A percentile compares a stretch with the other conserved stretches of the same genome.
phyloP scores from a whole-genome alignment of 163 green algal species.

The Volvox carteri region DNA sequence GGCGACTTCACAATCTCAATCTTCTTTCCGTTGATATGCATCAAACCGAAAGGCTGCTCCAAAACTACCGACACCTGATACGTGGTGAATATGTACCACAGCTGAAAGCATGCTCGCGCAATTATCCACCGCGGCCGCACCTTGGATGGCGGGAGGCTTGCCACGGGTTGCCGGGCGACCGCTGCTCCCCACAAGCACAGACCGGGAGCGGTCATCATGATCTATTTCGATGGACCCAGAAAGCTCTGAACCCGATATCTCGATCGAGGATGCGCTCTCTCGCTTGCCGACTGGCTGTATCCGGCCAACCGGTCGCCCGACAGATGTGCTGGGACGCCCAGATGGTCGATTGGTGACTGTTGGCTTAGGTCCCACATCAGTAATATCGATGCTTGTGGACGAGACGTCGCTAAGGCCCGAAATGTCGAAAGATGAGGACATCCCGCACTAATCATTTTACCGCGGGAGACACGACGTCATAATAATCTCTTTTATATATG shows the following conservation, averaged over 20 bases:
- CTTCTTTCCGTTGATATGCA: too few species aligned
- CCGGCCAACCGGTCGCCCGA: neutral
- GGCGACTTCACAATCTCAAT: too few species aligned
- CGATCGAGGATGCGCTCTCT: neutral
- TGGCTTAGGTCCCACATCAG: neutral
- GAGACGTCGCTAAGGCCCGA: slow-evolving; percentile 27
- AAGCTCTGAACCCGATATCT: slow-evolving; percentile 29
- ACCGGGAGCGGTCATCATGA: neutral
- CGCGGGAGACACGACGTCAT: too few species aligned
- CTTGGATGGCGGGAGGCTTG: neutral
- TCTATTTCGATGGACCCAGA: slow-evolving; percentile 37
- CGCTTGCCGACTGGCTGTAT: neutral
- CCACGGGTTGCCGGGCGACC: neutral
- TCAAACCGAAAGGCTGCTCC: too few species aligned
- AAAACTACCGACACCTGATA: too few species aligned
- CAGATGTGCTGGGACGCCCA: neutral
- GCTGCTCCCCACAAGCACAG: neutral
- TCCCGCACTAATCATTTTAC: neutral
- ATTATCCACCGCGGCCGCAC: neutral
- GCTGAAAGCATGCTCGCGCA: neutral
- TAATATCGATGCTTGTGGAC: slow-evolving; percentile 2
- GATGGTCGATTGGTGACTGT: too few species aligned
- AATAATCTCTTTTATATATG: too few species aligned
- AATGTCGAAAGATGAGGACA: slow-evolving; percentile 32
- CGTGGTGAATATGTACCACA: too few species aligned